phyloP scores from a whole-genome alignment of 768 basidiomycete species.

The Suillus plorans region DNA sequence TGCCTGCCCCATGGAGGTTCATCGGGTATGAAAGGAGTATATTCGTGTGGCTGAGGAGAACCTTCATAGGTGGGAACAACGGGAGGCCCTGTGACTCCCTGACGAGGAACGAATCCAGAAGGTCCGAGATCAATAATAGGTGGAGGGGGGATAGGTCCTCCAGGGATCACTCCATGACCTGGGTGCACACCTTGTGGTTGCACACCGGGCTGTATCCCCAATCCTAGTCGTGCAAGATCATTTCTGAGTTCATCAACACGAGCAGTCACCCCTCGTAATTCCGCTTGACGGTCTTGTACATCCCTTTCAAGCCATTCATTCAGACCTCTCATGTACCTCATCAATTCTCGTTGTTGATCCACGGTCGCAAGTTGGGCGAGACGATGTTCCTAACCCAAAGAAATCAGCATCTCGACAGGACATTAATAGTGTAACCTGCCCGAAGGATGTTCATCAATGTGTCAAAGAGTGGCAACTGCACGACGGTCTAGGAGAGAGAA shows the following conservation, averaged over 20 bases:
- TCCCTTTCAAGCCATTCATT: conserved; percentile 82
- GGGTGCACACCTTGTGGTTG: not conserved
- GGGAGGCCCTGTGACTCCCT: conserved; percentile 14
- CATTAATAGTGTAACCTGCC: conserved; percentile 36
- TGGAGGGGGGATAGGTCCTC: conserved; percentile 14
- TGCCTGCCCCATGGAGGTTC: conserved; percentile 12
- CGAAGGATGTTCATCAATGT: conserved; percentile 68
- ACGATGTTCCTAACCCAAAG: conserved; percentile 62
- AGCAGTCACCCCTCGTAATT: conserved; percentile 63
- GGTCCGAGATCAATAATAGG: conserved; percentile 17
- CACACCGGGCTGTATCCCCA: conserved; percentile 42
- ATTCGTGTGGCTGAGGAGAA: conserved; percentile 6
- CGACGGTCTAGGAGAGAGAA: conserved; percentile 45
- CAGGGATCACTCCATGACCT: conserved; percentile 14
- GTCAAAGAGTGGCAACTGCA: conserved; percentile 66
- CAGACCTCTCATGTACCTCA: conserved; percentile 73
- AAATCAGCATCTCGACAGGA: conserved; percentile 3
- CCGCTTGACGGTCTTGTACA: conserved; percentile 74
- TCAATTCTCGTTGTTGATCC: conserved; percentile 76
- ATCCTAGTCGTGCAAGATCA: conserved; percentile 44
- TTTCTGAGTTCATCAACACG: conserved; percentile 52
- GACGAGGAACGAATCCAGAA: conserved; percentile 28
- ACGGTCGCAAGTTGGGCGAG: conserved; percentile 71
- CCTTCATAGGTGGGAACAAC: conserved; percentile 20
- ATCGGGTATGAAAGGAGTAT: conserved; percentile 28